A percentile compares a stretch with the other conserved stretches of the same genome.
phyloP scores from a whole-genome alignment of 257 asterid genomes.

The Nicotiana obtusifolia region DNA sequence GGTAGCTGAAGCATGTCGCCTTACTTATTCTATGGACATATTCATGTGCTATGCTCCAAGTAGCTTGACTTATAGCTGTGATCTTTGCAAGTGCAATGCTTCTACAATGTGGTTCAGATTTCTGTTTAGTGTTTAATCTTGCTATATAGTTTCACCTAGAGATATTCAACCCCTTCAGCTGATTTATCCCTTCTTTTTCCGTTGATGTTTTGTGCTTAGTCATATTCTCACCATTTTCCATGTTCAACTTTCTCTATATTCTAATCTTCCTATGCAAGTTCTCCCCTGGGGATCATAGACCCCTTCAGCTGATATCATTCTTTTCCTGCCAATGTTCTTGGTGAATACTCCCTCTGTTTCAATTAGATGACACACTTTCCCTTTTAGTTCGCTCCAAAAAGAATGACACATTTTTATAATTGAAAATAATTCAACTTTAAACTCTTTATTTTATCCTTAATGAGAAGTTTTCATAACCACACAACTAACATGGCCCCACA shows the following conservation, averaged over 20 bases:
- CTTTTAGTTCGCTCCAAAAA: too few species aligned
- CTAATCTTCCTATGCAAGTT: background rate
- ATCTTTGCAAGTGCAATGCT: background rate
- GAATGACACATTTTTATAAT: too few species aligned
- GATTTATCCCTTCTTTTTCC: background rate
- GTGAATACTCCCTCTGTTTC: too few species aligned
- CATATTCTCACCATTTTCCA: background rate
- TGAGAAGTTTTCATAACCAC: too few species aligned
- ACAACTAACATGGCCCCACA: too few species aligned
- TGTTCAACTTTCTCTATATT: background rate
- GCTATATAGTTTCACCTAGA: background rate
- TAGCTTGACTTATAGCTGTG: background rate
- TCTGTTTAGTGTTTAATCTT: background rate
- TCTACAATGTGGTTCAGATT: background rate
- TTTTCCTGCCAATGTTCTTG: background rate
- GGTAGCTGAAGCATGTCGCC: constrained; percentile 6
- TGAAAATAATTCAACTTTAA: too few species aligned
- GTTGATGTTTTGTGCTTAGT: background rate
- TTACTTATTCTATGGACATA: background rate
- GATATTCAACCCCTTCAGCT: background rate
- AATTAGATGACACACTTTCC: too few species aligned
- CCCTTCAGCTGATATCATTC: background rate
- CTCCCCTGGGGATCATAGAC: background rate
- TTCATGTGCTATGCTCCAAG: background rate
- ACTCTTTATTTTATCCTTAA: too few species aligned